A percentile compares a stretch with the other conserved stretches of the same genome.
Conservation (phyloP, 1,139 yeast species). For the Blastobotrys arbuscula region DNA sequence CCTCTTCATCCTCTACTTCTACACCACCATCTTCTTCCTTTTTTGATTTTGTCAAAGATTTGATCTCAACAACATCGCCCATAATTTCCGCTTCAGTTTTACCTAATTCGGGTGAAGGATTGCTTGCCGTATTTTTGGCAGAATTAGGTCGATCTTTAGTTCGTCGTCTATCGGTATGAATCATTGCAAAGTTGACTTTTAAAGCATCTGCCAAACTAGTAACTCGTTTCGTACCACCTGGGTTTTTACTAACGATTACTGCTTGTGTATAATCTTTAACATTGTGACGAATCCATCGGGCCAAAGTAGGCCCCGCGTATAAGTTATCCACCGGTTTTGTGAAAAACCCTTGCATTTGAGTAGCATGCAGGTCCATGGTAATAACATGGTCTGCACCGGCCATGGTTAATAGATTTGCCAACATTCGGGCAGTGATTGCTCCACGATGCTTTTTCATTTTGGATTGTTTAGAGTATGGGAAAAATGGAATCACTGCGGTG, state of each 20-base stretch:
- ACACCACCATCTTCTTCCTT: conserved; percentile 16
- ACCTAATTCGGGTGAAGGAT: not conserved
- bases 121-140: not conserved
- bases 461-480: conserved; percentile 94
- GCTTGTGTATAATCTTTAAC: conserved; percentile 78
- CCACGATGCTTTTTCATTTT: conserved; percentile 99
- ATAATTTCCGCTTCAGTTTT: not conserved
- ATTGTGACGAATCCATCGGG: conserved; percentile 92
- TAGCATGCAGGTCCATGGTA: conserved; percentile 96
- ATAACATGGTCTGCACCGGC: conserved; percentile 99
- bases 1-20: conserved; percentile 46
- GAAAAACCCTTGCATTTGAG: conserved; percentile 99
- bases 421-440: conserved; percentile 98
- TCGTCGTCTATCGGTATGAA: conserved; percentile 95
- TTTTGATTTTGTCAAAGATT: not conserved
- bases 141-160: conserved; percentile 50
- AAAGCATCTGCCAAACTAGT: conserved; percentile 94
- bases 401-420: conserved; percentile 90
- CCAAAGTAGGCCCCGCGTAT: conserved; percentile 94
- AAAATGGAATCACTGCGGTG: conserved; percentile 96
- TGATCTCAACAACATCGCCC: not conserved
- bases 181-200: conserved; percentile 97
- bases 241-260: conserved; percentile 89
- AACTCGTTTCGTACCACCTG: conserved; percentile 97
- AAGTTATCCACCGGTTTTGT: conserved; percentile 94